These are phyloP conservation scores for Globisporangium lucens DNA, from an alignment of 352 stramenopile species.

Conservation along the genomic window DNA sequence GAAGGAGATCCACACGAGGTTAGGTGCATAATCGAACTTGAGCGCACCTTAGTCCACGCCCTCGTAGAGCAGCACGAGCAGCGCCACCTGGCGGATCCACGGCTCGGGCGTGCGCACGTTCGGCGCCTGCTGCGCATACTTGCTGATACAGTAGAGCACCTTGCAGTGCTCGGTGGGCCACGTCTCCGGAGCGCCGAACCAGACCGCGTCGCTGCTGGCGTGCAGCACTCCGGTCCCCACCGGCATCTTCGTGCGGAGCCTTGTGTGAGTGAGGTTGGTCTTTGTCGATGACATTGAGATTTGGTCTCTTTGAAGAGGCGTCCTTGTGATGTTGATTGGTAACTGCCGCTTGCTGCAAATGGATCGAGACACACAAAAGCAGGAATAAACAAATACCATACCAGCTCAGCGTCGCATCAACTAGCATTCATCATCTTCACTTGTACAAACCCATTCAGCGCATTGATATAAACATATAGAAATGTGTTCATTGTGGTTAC, in stretches of 20 bases:
- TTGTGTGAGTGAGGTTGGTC: background rate
- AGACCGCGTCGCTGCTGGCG: slow-evolving; percentile 34
- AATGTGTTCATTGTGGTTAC: slow-evolving; percentile 9
- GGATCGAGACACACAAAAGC: background rate
- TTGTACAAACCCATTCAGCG: background rate
- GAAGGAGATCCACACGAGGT: slow-evolving; percentile 90
- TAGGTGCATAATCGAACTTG: slow-evolving; percentile 95
- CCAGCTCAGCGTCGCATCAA: background rate
- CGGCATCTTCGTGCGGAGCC: background rate
- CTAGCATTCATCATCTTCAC: background rate
- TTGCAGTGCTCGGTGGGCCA: slow-evolving; percentile 93
- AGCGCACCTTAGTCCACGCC: slow-evolving; percentile 92
- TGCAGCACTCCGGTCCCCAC: slow-evolving; percentile 10
- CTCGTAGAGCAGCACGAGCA: slow-evolving; percentile 96
- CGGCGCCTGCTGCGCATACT: slow-evolving; percentile 89
- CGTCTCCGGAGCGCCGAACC: slow-evolving; percentile 48
- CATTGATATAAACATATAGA: slow-evolving; percentile 1
- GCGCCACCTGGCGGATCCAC: slow-evolving; percentile 94
- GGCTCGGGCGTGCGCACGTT: slow-evolving; percentile 84
- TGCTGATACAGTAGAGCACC: slow-evolving; percentile 93
- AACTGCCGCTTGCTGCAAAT: slow-evolving; percentile 3
- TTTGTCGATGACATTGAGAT: background rate
- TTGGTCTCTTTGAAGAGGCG: slow-evolving; percentile 8
- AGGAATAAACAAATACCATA: background rate
- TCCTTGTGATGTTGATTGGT: background rate